Evolutionary conservation across 768 basidiomycete genomes (phyloP).

Genomic region (Lenzites betulinus): DNA sequence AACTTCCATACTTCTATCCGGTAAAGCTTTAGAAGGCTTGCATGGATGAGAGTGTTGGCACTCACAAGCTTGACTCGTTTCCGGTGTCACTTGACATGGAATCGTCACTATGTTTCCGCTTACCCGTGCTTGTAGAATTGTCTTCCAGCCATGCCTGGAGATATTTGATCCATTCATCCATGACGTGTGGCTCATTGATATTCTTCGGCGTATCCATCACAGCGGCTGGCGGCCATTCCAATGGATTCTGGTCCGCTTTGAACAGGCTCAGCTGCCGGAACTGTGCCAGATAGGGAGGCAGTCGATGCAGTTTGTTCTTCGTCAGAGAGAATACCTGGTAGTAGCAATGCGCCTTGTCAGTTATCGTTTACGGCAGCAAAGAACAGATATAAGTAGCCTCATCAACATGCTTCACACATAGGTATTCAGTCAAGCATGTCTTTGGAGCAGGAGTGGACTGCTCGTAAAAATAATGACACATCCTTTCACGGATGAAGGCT

Average conservation of each 20-base stretch:
- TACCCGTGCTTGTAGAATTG: constrained; percentile 39
- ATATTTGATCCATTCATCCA: constrained; percentile 70
- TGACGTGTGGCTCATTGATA: constrained; percentile 48
- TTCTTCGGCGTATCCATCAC: constrained; percentile 50
- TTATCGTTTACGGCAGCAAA: constrained; percentile 20
- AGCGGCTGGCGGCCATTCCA: constrained; percentile 85
- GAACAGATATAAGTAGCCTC: neutral
- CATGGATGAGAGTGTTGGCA: constrained; percentile 17
- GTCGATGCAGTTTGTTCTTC: constrained; percentile 76
- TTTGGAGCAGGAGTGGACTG: neutral
- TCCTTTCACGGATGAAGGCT: neutral
- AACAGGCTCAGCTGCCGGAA: constrained; percentile 77
- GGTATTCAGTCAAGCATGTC: neutral
- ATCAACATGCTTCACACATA: neutral
- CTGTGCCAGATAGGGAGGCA: constrained; percentile 77
- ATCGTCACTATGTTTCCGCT: constrained; percentile 47
- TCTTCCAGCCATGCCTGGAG: constrained; percentile 78
- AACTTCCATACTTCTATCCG: constrained; percentile 1
- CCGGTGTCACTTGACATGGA: constrained; percentile 48
- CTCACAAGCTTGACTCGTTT: constrained; percentile 43
- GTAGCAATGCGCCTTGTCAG: neutral
- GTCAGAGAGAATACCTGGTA: constrained; percentile 81
- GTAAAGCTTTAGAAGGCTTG: too few relatives aligned
- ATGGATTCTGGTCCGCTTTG: constrained; percentile 88
- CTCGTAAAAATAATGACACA: neutral